Evolutionary conservation across 768 basidiomycete genomes (phyloP).

Genomic region (Phlegmacium glaucopus): DNA sequence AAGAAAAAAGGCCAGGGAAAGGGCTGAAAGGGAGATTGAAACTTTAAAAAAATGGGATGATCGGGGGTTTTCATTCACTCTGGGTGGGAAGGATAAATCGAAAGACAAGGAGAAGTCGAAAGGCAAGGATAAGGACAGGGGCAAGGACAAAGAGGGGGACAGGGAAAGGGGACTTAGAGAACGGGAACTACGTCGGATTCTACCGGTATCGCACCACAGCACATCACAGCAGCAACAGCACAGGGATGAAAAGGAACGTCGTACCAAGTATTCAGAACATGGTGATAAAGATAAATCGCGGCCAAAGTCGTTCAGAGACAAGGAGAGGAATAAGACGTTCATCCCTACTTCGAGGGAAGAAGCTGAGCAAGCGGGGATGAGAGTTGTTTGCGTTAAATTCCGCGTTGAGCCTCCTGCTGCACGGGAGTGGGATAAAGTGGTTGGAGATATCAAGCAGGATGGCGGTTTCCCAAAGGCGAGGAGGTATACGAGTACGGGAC

Average conservation of each 20-base stretch:
- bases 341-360: conserved; percentile 24
- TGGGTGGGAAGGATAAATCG: conserved; percentile 11
- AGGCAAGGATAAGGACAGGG: conserved; percentile 5
- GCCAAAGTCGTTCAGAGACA: background rate
- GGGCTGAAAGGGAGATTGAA: conserved; percentile 14
- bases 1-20: conserved; percentile 1
- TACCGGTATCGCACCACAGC: too few relatives aligned
- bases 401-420: conserved; percentile 4
- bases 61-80: conserved; percentile 3
- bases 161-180: conserved; percentile 7
- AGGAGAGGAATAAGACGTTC: conserved; percentile 12
- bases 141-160: conserved; percentile 8
- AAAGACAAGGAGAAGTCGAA: conserved; percentile 6
- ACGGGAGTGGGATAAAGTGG: background rate
- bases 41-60: conserved; percentile 19
- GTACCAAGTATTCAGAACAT: too few relatives aligned
- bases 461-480: background rate
- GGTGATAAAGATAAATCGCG: too few relatives aligned
- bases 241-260: too few relatives aligned
- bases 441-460: background rate
- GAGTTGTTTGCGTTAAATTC: conserved; percentile 43
- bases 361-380: conserved; percentile 24
- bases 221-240: too few relatives aligned
- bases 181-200: background rate
- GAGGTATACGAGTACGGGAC: conserved; percentile 15